Conservation (phyloP, 2,329 filamentous ascomycete species). For the Aspergillus tanneri region DNA sequence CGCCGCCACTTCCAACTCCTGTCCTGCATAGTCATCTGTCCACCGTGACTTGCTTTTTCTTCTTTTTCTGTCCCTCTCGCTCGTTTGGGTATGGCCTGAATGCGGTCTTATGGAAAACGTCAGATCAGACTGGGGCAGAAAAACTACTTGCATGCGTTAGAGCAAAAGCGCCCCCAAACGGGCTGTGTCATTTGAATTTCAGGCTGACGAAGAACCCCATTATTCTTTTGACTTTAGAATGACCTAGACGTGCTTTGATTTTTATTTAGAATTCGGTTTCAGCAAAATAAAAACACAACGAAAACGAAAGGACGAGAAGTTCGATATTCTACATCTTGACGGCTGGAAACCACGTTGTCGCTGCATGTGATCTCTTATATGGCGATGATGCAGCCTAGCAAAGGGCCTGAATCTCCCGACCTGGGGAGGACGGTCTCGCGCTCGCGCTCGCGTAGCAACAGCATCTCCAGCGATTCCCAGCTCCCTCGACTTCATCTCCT, state of each 20-base stretch:
- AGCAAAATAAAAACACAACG: too few species aligned
- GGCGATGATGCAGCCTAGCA: slow-evolving; percentile 32
- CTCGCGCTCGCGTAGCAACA: slow-evolving; percentile 42
- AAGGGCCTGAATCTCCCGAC: slow-evolving; percentile 32
- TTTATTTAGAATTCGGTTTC: too few species aligned
- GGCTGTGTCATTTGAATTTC: slow-evolving; percentile 9
- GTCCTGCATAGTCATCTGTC: slow-evolving; percentile 9
- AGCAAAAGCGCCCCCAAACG: slow-evolving; percentile 7
- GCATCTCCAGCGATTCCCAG: slow-evolving; percentile 40
- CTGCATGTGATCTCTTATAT: slow-evolving; percentile 13
- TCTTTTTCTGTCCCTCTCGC: slow-evolving; percentile 9
- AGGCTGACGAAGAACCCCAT: slow-evolving; percentile 11
- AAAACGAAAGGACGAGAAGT: too few species aligned
- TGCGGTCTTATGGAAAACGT: slow-evolving; percentile 2
- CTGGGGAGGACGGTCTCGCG: slow-evolving; percentile 30
- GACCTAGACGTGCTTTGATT: slow-evolving; percentile 4
- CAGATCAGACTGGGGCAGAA: slow-evolving; percentile 3
- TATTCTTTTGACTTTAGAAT: slow-evolving; percentile 7
- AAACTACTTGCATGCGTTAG: slow-evolving; percentile 1
- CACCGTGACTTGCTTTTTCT: slow-evolving; percentile 3
- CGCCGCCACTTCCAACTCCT: slow-evolving; percentile 11
- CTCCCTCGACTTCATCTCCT: slow-evolving; percentile 46
- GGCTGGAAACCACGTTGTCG: background rate
- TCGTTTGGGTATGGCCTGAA: background rate
- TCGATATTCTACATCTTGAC: too few species aligned